phyloP scores from a whole-genome alignment of 352 stramenopile species.

The Phytophthora fragariae region DNA sequence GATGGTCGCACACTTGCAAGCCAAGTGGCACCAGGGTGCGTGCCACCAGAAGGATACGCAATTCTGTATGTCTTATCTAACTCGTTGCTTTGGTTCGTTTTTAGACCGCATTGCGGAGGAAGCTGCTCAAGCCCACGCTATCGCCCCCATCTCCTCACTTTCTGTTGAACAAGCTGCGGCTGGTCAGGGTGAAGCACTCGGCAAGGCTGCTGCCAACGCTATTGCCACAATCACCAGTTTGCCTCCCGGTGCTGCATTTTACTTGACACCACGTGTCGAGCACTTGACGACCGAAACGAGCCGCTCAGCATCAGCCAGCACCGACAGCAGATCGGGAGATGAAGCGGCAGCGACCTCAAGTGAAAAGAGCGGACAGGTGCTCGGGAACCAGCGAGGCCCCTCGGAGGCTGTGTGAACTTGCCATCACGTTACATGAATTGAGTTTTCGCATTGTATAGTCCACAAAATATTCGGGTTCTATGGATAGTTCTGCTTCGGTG shows the following conservation, averaged over 20 bases:
- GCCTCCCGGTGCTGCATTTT: constrained; percentile 40
- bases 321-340: constrained; percentile 33
- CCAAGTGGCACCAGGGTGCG: constrained; percentile 77
- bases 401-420: constrained; percentile 39
- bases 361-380: constrained; percentile 31
- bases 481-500: neutral
- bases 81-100: neutral
- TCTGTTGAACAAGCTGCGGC: constrained; percentile 31
- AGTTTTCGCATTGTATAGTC: neutral
- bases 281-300: constrained; percentile 27
- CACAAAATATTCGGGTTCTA: neutral
- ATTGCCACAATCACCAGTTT: constrained; percentile 37
- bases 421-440: neutral
- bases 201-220: constrained; percentile 22
- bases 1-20: constrained; percentile 70
- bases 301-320: constrained; percentile 13
- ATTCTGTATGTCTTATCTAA: constrained; percentile 7
- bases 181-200: constrained; percentile 20
- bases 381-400: constrained; percentile 34
- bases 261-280: constrained; percentile 41
- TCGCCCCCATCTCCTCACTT: constrained; percentile 27
- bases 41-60: neutral
- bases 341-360: constrained; percentile 15
- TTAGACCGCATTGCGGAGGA: constrained; percentile 50
- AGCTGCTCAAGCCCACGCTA: constrained; percentile 26